Evolutionary conservation across 805 yeast species (phyloP).

Genomic region (Suhomyces faveliae): DNA sequence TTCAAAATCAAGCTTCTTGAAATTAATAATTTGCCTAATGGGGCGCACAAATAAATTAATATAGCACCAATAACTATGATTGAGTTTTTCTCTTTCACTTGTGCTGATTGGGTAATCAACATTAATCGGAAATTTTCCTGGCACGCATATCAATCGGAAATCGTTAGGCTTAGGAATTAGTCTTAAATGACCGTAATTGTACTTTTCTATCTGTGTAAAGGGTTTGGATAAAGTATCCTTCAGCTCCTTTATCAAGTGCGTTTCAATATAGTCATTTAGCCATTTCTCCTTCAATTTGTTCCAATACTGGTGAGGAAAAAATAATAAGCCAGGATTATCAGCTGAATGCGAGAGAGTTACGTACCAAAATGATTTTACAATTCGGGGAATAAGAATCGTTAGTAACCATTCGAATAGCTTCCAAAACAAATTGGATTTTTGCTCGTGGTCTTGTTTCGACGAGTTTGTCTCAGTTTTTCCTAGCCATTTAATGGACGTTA

Average conservation of each 20-base stretch:
- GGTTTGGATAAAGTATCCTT: constrained; percentile 6
- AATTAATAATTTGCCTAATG: constrained; percentile 31
- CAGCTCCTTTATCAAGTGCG: constrained; percentile 26
- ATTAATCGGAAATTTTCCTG: constrained; percentile 22
- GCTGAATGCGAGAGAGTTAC: constrained; percentile 49
- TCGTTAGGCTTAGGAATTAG: constrained; percentile 60
- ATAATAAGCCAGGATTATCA: constrained; percentile 38
- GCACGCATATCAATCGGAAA: constrained; percentile 61
- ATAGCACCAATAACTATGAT: constrained; percentile 31
- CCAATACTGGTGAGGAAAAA: constrained; percentile 65
- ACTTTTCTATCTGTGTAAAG: constrained; percentile 1
- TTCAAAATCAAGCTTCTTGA: constrained; percentile 12
- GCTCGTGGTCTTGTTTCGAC: constrained; percentile 43
- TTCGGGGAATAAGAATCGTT: constrained; percentile 38
- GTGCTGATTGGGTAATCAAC: constrained; percentile 5
- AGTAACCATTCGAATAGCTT: constrained; percentile 62
- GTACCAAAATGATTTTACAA: constrained; percentile 59
- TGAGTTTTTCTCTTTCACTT: constrained; percentile 29
- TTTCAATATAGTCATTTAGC: constrained; percentile 39
- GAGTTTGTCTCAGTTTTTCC: constrained; percentile 26
- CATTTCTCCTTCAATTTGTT: constrained; percentile 38
- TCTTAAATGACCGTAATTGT: constrained; percentile 43
- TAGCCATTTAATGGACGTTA: constrained; percentile 57
- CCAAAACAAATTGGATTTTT: constrained; percentile 35
- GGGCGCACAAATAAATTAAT: constrained; percentile 44